Evolutionary conservation across 345 rosid species (phyloP).

Genomic region (Lepidium africanum): DNA sequence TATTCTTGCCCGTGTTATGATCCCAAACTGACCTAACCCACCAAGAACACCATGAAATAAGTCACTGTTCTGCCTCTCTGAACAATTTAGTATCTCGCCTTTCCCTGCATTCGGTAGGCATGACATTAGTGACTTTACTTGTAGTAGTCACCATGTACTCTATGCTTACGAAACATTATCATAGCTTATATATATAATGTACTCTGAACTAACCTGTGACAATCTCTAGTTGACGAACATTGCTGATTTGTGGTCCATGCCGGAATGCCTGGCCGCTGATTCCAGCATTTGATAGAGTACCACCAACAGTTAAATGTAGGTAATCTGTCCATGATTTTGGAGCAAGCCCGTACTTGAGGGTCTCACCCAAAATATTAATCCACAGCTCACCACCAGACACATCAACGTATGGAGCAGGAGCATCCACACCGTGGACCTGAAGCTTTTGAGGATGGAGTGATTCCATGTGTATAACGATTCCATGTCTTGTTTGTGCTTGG

Average conservation of each 20-base stretch:
- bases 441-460: constrained; percentile 43
- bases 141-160: background rate
- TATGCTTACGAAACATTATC: background rate
- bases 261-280: constrained; percentile 92
- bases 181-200: background rate
- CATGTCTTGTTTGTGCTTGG: constrained; percentile 70
- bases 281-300: constrained; percentile 93
- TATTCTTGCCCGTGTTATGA: constrained; percentile 86
- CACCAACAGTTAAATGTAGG: constrained; percentile 88
- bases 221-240: constrained; percentile 83
- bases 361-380: constrained; percentile 75
- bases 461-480: constrained; percentile 82
- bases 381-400: constrained; percentile 90
- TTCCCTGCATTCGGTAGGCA: constrained; percentile 49
- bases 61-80: constrained; percentile 63
- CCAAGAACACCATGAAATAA: constrained; percentile 82
- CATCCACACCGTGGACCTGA: constrained; percentile 38
- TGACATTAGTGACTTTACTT: constrained; percentile 11
- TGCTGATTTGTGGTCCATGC: constrained; percentile 95
- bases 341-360: constrained; percentile 69
- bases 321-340: constrained; percentile 97
- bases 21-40: constrained; percentile 94
- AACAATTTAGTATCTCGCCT: constrained; percentile 78
- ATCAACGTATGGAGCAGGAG: constrained; percentile 45
- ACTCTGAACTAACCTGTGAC: constrained; percentile 61